phyloP scores from a whole-genome alignment of 2,329 filamentous ascomycete species.

The Exophiala sideris region DNA sequence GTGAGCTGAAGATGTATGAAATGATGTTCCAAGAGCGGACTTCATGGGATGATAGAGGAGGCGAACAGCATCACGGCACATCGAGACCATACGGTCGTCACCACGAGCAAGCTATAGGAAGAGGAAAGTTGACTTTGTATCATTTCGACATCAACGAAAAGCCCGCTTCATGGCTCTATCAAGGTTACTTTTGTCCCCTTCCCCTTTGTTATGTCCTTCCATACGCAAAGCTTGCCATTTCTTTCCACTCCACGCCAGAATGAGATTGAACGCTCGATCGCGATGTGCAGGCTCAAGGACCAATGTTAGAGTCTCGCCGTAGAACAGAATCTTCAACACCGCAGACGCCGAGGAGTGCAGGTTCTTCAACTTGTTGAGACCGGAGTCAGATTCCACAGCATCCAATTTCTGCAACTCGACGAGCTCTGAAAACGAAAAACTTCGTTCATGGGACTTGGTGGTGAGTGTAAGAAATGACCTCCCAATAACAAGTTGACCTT shows the following conservation, averaged over 20 bases:
- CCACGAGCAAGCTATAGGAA: no score
- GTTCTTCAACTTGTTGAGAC: conserved; percentile 12
- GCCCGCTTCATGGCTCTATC: conserved; percentile 18
- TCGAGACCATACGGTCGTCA: no score
- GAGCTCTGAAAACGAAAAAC: conserved; percentile 10
- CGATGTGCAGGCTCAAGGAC: conserved; percentile 21
- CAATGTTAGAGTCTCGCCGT: conserved; percentile 4
- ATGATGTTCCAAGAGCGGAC: not conserved
- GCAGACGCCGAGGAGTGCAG: conserved; percentile 11
- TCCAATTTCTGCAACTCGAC: conserved; percentile 24
- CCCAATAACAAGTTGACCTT: conserved; percentile 5
- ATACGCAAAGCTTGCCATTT: conserved; percentile 27
- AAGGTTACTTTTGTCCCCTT: conserved; percentile 12
- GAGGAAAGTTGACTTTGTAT: no score
- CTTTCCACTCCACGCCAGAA: conserved; percentile 28
- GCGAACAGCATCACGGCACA: no score
- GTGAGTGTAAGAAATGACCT: conserved; percentile 3
- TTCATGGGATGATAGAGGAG: no score
- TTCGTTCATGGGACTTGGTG: not conserved
- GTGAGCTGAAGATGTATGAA: not conserved
- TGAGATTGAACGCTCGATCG: conserved; percentile 29
- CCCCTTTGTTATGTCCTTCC: conserved; percentile 15
- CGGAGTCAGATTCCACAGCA: conserved; percentile 3
- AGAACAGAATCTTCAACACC: conserved; percentile 12
- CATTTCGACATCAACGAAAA: conserved; percentile 12